Evolutionary conservation across 805 yeast genomes (phyloP), one percentile per base, ranked within the genome.

Genomic region (Candida mattraensis): DNA sequence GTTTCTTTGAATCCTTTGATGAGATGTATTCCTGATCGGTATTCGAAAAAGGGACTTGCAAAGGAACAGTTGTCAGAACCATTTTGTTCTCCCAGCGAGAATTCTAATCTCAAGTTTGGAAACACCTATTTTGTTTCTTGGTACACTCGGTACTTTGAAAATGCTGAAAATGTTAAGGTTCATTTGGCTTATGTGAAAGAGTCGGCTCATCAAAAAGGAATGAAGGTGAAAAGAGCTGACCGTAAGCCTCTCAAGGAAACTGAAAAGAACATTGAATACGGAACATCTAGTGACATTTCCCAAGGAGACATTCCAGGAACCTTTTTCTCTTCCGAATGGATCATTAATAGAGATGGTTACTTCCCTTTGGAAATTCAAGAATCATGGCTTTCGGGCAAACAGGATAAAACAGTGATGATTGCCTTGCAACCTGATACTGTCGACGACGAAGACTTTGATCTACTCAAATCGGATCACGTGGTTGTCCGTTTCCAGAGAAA

Each of bases 11-110:
- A 81, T 53, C 96, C 96, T 0, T 58, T 87, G 31, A 72, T 86
- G 53, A 72, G 96, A 62, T 87, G 96, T 63, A 84, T 88, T 4
- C 96, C 96, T 2, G 82, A 82, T 35, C 62, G 74, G 30, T 87
- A 84, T 56, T 70, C 65, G 51, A 72, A 69, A 47, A 82, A 80
- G 54, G 91, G 89, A 7, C 40, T 67, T 23, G 80, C 78, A 19
- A 77, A 78, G 47, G 61, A 66, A 42, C 56, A 61, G 12, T 50
- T 64, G 1, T 74, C 87, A 24, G 93, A 69, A 33, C 96, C 96
- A n/a, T 85, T 87, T 60, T 87, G 96, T 60, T 74, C 85, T 14
- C 96, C 96, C 9, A 67, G 65, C 21, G 89, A 83, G 50, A 72
- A 78, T 40, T 50, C 69, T 9, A 69, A 64, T 24, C 67, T 84